Evolutionary conservation across 1,139 yeast species (phyloP), one percentile per base, ranked within the genome.

Genomic region (Debaryomyces sp.): DNA sequence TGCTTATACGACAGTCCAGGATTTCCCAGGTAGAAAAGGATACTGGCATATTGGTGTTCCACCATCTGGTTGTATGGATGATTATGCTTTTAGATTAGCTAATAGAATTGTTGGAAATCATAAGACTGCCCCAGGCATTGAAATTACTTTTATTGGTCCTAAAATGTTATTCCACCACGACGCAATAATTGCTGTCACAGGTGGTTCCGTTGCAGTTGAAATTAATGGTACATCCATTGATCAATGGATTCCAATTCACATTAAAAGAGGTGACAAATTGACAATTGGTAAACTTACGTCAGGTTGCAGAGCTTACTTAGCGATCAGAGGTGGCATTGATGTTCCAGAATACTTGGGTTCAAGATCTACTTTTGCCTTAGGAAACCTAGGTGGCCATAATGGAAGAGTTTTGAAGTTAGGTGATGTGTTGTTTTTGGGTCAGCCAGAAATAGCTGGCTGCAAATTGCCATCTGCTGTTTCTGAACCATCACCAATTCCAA

Each of bases 31-130:
- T 50, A 85, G 98, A 75, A 77, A 77, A 51, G 87, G 92, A 12
- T 81, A 87, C 66, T 94, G 98, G 98, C 78, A 76, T 57, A 72
- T 87, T 58, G 99, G 99, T 66, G 97, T 94, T 48, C 99, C 99
- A 27, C 98, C 98, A 8, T 89, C 97, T 34, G 99, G 99, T 42
- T 97, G 98, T 54, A 94, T 94, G 98, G 98, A 94, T 70, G 82
- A 86, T 52, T 91, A 85, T 60, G 84, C 97, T 2, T 92, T 91
- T 74, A 80, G 97, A 63, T 66, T 90, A 53, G 97, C 96, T 29
- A 92, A 94, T 73, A 76, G 88, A 64, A 83, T 89, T 62, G 97
- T 94, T 46, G 97, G 97, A 52, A 92, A 94, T 68, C 81, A 87
- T 58, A 70, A 75, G 57, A 74, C 78, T 41, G 87, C 96, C 13